Evolutionary conservation across 2,329 filamentous ascomycete species (phyloP), one percentile per base, ranked within the genome.

Genomic region (Gliomastix tumulicola): DNA sequence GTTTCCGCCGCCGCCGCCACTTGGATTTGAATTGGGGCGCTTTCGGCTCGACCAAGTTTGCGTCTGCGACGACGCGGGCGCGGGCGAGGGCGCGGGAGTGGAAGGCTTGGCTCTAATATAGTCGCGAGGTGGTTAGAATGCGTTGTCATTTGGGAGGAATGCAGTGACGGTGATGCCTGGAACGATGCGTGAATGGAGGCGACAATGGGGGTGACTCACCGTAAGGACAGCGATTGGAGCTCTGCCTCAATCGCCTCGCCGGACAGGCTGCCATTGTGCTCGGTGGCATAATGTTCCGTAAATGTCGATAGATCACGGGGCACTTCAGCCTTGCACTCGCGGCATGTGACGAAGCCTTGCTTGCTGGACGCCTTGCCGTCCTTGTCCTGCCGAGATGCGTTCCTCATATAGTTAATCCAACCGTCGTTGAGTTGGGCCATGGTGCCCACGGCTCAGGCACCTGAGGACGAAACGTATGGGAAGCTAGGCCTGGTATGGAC

Each of bases 231-330:
- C 16, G 38, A 48, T 10, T 45, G 40, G 22, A 54, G 54, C 3
- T 44, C 49, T 27, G 46, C 38, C n/a, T 48, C 42, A 10, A 56
- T 47, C 3, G 45, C 32, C 6, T 57, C 49, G 3, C 42, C 45
- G 5, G 40, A 38, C 15, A 53, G 45, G 20, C 22, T 41, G 5
- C 42, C 31, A n/a, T n/a, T n/a, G 15, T 55, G 50, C 6, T 42
- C 46, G 3, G 38, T 15, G 7, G 25, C 18, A 15, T 53, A 39
- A 21, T 60, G 56, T 2, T 40, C 35, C 12, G 41, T 46, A 39
- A 58, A 59, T 4, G 42, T 43, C 10, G 51, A 46, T 7, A 57
- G 25, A 7, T 44, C 45, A 0, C 39, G 27, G 2, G 45, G 40
- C 9, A 56, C 33, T 5, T 54, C 49, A 19, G 37, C 30, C 2